Conservation (phyloP, 2,329 filamentous ascomycete species). For the Claviceps spartinae region DNA sequence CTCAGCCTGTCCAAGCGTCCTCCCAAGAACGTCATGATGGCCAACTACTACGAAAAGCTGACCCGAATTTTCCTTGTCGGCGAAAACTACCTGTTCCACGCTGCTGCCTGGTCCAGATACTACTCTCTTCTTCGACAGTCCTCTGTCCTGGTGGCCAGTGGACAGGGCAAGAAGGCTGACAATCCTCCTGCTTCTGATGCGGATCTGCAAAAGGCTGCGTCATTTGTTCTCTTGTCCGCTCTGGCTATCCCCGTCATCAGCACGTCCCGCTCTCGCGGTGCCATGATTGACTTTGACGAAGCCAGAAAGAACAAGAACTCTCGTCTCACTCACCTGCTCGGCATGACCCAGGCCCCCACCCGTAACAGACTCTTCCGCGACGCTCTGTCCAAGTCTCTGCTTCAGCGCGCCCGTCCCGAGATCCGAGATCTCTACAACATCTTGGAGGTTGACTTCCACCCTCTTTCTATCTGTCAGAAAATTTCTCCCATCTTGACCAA, state of each 20-base stretch:
- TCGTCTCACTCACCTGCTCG: conserved; percentile 85
- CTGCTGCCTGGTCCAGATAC: conserved; percentile 92
- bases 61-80: conserved; percentile 97
- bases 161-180: conserved; percentile 84
- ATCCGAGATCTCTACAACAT: conserved; percentile 98
- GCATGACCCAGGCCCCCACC: conserved; percentile 81
- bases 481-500: conserved; percentile 90
- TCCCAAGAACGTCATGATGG: conserved; percentile 99
- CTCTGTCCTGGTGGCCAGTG: conserved; percentile 65
- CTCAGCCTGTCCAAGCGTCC: conserved; percentile 96
- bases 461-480: conserved; percentile 96
- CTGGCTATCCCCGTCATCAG: conserved; percentile 98
- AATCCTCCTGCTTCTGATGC: conserved; percentile 81
- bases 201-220: conserved; percentile 86
- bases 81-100: conserved; percentile 99
- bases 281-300: conserved; percentile 92
- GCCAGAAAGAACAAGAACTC: conserved; percentile 98
- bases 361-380: conserved; percentile 90
- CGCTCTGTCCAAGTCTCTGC: conserved; percentile 83
- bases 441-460: conserved; percentile 97
- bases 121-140: conserved; percentile 94
- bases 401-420: conserved; percentile 84
- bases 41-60: conserved; percentile 99
- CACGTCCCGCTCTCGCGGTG: conserved; percentile 88
- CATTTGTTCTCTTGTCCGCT: conserved; percentile 87